phyloP scores from a whole-genome alignment of 371 early-diverging fungal genomes.

The Basidiobolus heterosporus region DNA sequence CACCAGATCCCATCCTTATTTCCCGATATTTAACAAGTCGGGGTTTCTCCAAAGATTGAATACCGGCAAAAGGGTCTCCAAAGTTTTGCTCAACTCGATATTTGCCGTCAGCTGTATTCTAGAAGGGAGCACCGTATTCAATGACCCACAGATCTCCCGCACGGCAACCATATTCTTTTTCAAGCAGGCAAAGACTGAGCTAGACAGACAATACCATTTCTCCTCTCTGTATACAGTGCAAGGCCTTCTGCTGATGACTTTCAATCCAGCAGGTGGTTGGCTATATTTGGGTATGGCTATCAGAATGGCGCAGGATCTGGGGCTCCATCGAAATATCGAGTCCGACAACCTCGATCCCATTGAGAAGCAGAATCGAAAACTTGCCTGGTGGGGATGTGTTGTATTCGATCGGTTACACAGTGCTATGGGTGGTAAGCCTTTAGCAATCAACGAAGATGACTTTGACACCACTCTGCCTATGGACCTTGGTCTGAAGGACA shows the following conservation, averaged over 20 bases:
- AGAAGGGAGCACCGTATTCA: slow-evolving; percentile 11
- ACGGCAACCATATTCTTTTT: not conserved
- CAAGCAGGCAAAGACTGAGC: too few species aligned
- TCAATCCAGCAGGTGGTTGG: slow-evolving; percentile 1
- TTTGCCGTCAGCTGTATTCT: slow-evolving; percentile 31
- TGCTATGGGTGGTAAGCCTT: slow-evolving; percentile 20
- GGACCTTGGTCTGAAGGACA: too few species aligned
- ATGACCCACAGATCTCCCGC: not conserved
- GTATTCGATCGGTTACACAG: slow-evolving; percentile 31
- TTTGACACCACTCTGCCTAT: slow-evolving; percentile 14
- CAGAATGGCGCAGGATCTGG: slow-evolving; percentile 47
- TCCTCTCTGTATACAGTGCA: slow-evolving; percentile 6
- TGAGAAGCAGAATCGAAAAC: slow-evolving; percentile 36
- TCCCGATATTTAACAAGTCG: slow-evolving; percentile 45
- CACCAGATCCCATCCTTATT: slow-evolving; percentile 35
- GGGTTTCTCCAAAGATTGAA: slow-evolving; percentile 24
- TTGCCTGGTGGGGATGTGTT: slow-evolving; percentile 41
- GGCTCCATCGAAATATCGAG: slow-evolving; percentile 30
- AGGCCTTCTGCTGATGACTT: slow-evolving; percentile 12
- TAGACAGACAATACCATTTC: too few species aligned
- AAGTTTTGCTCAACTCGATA: slow-evolving; percentile 51
- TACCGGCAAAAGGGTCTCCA: slow-evolving; percentile 34
- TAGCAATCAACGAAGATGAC: slow-evolving; percentile 27
- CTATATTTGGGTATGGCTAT: slow-evolving; percentile 28
- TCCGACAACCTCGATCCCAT: not conserved